Base-by-base conservation (phyloP, 2,329 filamentous ascomycete genomes). In the Polytolypa hystricis region DNA sequence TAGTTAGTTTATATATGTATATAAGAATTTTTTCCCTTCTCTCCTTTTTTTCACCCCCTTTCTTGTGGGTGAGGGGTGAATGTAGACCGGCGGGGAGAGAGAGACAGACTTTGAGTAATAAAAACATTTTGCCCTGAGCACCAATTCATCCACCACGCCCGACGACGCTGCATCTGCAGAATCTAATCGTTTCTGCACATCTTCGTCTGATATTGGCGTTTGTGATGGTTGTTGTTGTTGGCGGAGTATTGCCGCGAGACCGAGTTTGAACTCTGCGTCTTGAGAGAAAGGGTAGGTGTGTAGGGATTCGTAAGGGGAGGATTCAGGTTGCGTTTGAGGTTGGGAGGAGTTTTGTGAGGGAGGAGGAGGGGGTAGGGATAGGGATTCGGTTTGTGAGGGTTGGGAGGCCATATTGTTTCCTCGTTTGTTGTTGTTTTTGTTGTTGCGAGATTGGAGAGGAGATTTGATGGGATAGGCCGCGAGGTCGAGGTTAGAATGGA, bases 71-170 rank as follows among this genome's bases (percentile, higher is more conserved):
- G n/a, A n/a, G n/a, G 21, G 21, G n/a, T 7, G 21, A 25, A 25
- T 25, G n/a, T 7, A 25, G n/a, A 25, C 21, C 21, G n/a, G 21
- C 7, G n/a, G 21, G 7, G 7, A 25, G n/a, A n/a, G n/a, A 7
- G 7, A 7, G 21, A 31, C 51, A 34, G 53, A 65, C 63, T 60
- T 56, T 23, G 64, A 59, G 42, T 61, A 65, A 40, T 66, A 69
- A 47, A 67, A 69, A 43, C 63, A 67, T 51, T 65, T 62, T 10
- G 65, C 65, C 43, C 62, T 60, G 10, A 65, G 38, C 10, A 66
- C 58, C 17, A 67, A 52, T 38, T 62, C 61, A 34, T 64, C 55
- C 14, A 57, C 53, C 16, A 56, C 51, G 21, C 44, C 46, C 18
- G n/a, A n/a, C n/a, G n/a, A n/a, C n/a, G n/a, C 21, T 7, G 21